Evolutionary conservation across 805 yeast genomes (phyloP).

Genomic region (Zygoascus biomembranicola): DNA sequence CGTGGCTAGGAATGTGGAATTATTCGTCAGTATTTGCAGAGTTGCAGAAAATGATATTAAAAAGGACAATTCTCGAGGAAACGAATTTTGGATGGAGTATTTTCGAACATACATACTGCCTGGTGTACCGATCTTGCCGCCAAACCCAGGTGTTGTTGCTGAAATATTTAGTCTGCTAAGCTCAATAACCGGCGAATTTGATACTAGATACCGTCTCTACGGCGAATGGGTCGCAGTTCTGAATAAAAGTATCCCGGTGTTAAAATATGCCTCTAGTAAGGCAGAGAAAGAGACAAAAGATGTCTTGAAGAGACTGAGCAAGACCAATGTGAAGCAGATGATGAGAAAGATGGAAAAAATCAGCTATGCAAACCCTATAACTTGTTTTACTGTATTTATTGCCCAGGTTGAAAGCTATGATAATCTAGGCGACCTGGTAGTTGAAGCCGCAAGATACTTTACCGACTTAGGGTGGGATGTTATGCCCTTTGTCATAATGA

Average conservation of each 20-base stretch:
- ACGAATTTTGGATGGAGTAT: conserved; percentile 47
- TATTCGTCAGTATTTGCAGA: conserved; percentile 54
- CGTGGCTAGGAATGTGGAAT: conserved; percentile 38
- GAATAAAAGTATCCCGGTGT: conserved; percentile 45
- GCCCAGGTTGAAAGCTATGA: conserved; percentile 88
- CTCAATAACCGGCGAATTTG: conserved; percentile 39
- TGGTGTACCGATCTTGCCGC: conserved; percentile 42
- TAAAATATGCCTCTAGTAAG: conserved; percentile 51
- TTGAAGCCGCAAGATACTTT: conserved; percentile 69
- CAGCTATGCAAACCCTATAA: conserved; percentile 68
- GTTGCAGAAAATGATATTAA: conserved; percentile 39
- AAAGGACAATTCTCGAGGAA: conserved; percentile 7
- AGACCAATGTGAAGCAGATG: conserved; percentile 65
- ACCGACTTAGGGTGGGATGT: conserved; percentile 80
- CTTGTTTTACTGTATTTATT: conserved; percentile 61
- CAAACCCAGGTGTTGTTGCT: conserved; percentile 51
- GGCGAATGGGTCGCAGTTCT: conserved; percentile 63
- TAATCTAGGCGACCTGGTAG: conserved; percentile 70
- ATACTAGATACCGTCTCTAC: conserved; percentile 65
- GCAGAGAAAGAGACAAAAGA: conserved; percentile 77
- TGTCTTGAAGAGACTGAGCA: conserved; percentile 70
- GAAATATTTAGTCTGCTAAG: conserved; percentile 50
- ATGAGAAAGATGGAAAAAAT: conserved; percentile 66
- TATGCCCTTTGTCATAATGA: conserved; percentile 61
- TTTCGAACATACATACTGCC: conserved; percentile 63